A percentile compares a stretch with the other conserved stretches of the same genome.
These are phyloP conservation scores for Ammopiptanthus mongolicus DNA, from an alignment of 306 rosid species.

Conservation along the genomic window DNA sequence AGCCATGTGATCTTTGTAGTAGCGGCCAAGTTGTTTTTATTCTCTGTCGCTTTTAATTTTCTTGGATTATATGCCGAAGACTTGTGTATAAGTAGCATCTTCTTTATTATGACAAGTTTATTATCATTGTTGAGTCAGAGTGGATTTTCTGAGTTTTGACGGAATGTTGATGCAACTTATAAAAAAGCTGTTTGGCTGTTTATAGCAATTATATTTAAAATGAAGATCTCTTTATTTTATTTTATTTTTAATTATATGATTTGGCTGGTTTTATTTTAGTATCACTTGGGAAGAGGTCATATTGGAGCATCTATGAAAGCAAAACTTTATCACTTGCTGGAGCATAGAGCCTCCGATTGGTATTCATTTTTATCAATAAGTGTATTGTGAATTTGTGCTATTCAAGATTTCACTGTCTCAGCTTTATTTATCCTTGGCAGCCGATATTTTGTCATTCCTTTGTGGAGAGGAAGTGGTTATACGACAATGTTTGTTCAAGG, in stretches of 20 bases:
- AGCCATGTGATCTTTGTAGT: neutral
- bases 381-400: neutral
- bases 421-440: conserved; percentile 36
- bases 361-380: conserved; percentile 24
- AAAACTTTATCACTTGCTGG: conserved; percentile 70
- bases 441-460: conserved; percentile 82
- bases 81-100: neutral
- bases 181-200: neutral
- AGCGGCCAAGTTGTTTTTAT: neutral
- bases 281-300: conserved; percentile 94
- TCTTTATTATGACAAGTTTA: neutral
- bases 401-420: conserved; percentile 21
- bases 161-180: neutral
- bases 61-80: neutral
- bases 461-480: conserved; percentile 92
- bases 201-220: neutral
- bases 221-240: neutral
- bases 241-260: neutral
- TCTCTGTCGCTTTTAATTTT: neutral
- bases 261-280: conserved; percentile 41
- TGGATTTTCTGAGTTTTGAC: neutral
- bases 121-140: neutral
- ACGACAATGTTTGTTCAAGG: conserved; percentile 92
- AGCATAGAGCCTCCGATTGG: conserved; percentile 82
- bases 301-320: conserved; percentile 77